Base-by-base conservation (phyloP, 139 green algal genomes). In the Haematococcus sp. region DNA sequence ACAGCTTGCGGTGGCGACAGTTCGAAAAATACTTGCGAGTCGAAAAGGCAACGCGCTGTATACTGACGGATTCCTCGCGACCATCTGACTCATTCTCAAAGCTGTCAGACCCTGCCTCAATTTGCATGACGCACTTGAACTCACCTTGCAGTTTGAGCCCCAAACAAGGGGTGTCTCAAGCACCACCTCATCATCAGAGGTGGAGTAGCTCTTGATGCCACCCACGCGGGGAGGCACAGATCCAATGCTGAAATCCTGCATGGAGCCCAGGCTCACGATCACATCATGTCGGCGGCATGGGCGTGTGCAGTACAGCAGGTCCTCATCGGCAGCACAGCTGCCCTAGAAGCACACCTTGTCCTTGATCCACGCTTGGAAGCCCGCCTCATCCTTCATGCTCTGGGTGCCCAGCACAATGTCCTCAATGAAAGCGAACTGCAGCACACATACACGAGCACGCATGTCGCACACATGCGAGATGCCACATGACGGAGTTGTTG, bases 181-280 rank as follows among this genome's bases (percentile, higher is more conserved):
- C 63, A 90, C 88, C 20, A 89, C 85, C 66, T 88, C 83, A 60
- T 94, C 85, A 19, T 91, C 85, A 11, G 63, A 69, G 1, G 89
- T 89, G 15, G 83, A 32, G 71, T 91, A 93, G 22, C 76, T 74
- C 79, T 93, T 93, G 64, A 91, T 84, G 28, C 88, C 88, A 1
- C 76, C 83, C 25, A 91, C 68, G 23, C 75, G 70, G 20, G 88
- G 51, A 7, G 88, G 84, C 4, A 74, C 56, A 16, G 61, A 68
- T 2, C 88, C 88, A 22, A 93, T 65, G 40, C 81, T 83, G 31
- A 93, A 76, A 19, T 78, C 69, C 68, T 91, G 43, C 35, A 58
- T 15, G 52, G 11, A 49, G 40, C 7, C 40, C 7, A 49, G 40
- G 40, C 58, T 5, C 20, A 40, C 4, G 17, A 43, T 65, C 5